These are phyloP conservation scores for Thielaviopsis punctulata DNA, from an alignment of 2,329 filamentous ascomycete genomes.

Conservation along the genomic window DNA sequence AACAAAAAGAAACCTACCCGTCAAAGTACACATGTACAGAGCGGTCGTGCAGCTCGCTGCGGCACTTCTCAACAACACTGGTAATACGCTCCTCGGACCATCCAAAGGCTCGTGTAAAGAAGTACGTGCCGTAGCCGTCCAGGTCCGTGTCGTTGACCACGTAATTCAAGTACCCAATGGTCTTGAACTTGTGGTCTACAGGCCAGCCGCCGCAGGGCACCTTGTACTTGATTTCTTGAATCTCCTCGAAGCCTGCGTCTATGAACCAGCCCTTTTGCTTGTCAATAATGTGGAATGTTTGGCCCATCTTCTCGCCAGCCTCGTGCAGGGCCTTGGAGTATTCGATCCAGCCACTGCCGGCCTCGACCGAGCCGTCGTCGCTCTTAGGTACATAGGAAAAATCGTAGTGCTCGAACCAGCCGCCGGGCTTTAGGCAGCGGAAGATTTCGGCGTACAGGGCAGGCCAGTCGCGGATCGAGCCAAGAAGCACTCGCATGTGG, in stretches of 20 bases:
- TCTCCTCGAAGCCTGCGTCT: conserved; percentile 16
- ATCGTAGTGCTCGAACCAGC: conserved; percentile 19
- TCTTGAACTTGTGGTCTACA: conserved; percentile 26
- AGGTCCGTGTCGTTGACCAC: conserved; percentile 20
- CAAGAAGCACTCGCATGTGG: conserved; percentile 39
- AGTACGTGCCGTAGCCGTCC: conserved; percentile 21
- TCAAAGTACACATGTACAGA: conserved; percentile 23
- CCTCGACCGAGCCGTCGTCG: conserved; percentile 18
- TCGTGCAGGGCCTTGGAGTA: conserved; percentile 18
- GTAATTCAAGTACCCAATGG: conserved; percentile 23
- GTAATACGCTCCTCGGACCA: conserved; percentile 21
- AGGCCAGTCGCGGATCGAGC: conserved; percentile 38
- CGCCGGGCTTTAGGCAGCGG: conserved; percentile 28
- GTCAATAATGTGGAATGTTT: conserved; percentile 17
- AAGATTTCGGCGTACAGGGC: conserved; percentile 34
- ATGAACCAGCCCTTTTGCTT: conserved; percentile 15
- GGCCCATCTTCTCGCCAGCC: conserved; percentile 18
- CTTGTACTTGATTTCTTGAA: conserved; percentile 16
- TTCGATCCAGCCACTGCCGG: conserved; percentile 15
- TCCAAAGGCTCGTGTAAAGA: conserved; percentile 22
- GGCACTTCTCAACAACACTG: conserved; percentile 19
- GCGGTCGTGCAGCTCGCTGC: conserved; percentile 20
- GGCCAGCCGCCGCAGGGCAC: conserved; percentile 29
- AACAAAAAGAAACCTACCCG: conserved; percentile 17
- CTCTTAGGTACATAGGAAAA: conserved; percentile 23